phyloP scores from a whole-genome alignment of 1,284 basidiomycete species.

The Golubevia sp. region DNA sequence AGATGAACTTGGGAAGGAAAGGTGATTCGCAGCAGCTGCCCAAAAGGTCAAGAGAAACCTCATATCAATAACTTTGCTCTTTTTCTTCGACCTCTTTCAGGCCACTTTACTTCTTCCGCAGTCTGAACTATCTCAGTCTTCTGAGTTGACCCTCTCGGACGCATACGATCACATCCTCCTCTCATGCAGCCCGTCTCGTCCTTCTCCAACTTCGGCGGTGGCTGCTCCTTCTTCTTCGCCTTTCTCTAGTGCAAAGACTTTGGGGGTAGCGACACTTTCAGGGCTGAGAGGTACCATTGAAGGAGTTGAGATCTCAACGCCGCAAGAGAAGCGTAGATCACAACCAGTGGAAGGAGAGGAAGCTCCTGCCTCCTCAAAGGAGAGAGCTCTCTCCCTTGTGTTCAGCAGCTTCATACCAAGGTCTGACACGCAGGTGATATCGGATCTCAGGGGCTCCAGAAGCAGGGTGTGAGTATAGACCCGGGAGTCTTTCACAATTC shows the following conservation, averaged over 20 bases:
- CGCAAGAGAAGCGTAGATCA: neutral
- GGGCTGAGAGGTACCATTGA: constrained; percentile 74
- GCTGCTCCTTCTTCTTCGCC: constrained; percentile 66
- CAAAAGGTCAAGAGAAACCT: too few species aligned
- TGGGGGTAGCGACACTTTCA: constrained; percentile 70
- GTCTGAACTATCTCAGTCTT: constrained; percentile 65
- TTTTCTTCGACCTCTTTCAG: constrained; percentile 62
- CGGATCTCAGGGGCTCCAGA: constrained; percentile 67
- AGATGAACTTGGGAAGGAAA: constrained; percentile 72
- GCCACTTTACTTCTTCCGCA: constrained; percentile 77
- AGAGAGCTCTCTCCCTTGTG: constrained; percentile 62
- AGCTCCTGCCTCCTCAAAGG: neutral
- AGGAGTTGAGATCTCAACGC: constrained; percentile 64
- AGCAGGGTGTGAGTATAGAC: constrained; percentile 66
- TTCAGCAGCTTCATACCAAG: constrained; percentile 71
- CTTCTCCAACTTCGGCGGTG: constrained; percentile 67
- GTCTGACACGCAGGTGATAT: constrained; percentile 69
- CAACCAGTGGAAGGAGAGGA: neutral
- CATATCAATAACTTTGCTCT: neutral
- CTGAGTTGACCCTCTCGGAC: constrained; percentile 37
- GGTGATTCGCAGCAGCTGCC: constrained; percentile 66
- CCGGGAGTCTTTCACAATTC: constrained; percentile 34
- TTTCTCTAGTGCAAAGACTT: neutral
- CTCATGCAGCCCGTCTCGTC: constrained; percentile 77
- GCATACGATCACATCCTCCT: constrained; percentile 71